These are phyloP conservation scores for Elongisporangium undulatum DNA, from an alignment of 352 stramenopile genomes.

Conservation along the genomic window DNA sequence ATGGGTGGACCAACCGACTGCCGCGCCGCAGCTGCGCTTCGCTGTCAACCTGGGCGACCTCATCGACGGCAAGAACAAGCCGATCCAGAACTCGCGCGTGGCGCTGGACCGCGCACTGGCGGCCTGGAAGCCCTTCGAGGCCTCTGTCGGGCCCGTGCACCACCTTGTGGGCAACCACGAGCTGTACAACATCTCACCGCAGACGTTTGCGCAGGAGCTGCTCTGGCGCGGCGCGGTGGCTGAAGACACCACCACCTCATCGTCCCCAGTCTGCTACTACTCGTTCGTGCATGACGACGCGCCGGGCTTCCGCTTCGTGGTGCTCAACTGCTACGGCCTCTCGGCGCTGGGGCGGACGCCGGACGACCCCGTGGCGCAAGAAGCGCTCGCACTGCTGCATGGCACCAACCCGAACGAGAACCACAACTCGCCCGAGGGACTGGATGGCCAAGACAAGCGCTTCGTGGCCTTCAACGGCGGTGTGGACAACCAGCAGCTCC, in stretches of 20 bases:
- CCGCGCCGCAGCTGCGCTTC: slow-evolving; percentile 31
- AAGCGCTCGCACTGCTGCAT: slow-evolving; percentile 35
- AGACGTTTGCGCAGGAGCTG: slow-evolving; percentile 39
- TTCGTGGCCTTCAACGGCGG: slow-evolving; percentile 81
- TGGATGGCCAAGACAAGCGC: slow-evolving; percentile 34
- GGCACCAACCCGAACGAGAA: slow-evolving; percentile 64
- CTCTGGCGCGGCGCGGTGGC: slow-evolving; percentile 14
- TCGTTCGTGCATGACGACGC: slow-evolving; percentile 43
- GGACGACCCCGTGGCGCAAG: slow-evolving; percentile 36
- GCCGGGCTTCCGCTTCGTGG: slow-evolving; percentile 48
- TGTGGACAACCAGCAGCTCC: slow-evolving; percentile 51
- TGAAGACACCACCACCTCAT: slow-evolving; percentile 4
- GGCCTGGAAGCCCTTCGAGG: slow-evolving; percentile 39
- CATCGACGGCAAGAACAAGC: slow-evolving; percentile 76
- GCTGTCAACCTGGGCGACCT: slow-evolving; percentile 79
- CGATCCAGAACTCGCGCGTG: slow-evolving; percentile 28
- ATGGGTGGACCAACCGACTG: slow-evolving; percentile 34
- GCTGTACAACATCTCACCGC: slow-evolving; percentile 71
- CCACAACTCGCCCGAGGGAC: slow-evolving; percentile 60
- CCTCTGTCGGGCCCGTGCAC: slow-evolving; percentile 47
- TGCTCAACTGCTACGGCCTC: slow-evolving; percentile 69
- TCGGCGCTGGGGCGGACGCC: slow-evolving; percentile 49
- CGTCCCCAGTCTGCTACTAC: slow-evolving; percentile 42
- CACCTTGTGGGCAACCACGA: slow-evolving; percentile 85
- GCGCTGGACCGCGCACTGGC: slow-evolving; percentile 37